Base-by-base conservation (phyloP, 2,329 filamentous ascomycete genomes). In the Zymoseptoria ardabiliae region DNA sequence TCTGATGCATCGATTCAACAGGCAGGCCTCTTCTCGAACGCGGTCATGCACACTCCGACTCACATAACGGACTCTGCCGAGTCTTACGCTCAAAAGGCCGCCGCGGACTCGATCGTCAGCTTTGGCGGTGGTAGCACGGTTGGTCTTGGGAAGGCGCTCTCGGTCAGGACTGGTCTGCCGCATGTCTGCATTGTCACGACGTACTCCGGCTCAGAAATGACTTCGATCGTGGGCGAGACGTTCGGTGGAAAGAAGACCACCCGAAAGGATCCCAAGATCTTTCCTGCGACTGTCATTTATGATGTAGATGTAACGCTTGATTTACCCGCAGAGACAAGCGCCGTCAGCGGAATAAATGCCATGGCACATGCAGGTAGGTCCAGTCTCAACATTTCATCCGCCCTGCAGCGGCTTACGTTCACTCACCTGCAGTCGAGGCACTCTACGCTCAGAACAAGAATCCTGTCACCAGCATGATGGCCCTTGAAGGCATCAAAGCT, bases 91-190 rank as follows among this genome's bases (percentile, higher is more conserved):
- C 73, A 74, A 57, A 70, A 73, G 0, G 70, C 75, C 17, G 72
- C 71, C 2, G 81, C 81, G 4, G 84, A 86, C 68, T 78, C 77
- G 23, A 72, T 86, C 48, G 74, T 86, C 51, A 85, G 82, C 49
- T 81, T 87, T 61, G 85, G 85, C 4, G 84, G 84, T 55, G 82
- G 83, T 25, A 85, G 82, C 57, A 85, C 84, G 0, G 83, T 82
- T 56, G 84, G 85, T 0, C 72, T 87, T n/a, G 72, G 71, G n/a
- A 74, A 74, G 56, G 72, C 72, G 11, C 66, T 74, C 35, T 68
- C 64, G 20, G 65, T 74, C 17, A 54, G 72, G 9, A 73, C 70
- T 22, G 72, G 71, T 8, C 53, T 72, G 25, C 64, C 66, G 28
- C 72, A 74, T 58, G 67, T 74, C 56, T 70, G 66, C 52, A 69